A percentile compares a stretch with the other conserved stretches of the same genome.
phyloP scores from a whole-genome alignment of 2,329 filamentous ascomycete genomes.

The Fusarium secorum region DNA sequence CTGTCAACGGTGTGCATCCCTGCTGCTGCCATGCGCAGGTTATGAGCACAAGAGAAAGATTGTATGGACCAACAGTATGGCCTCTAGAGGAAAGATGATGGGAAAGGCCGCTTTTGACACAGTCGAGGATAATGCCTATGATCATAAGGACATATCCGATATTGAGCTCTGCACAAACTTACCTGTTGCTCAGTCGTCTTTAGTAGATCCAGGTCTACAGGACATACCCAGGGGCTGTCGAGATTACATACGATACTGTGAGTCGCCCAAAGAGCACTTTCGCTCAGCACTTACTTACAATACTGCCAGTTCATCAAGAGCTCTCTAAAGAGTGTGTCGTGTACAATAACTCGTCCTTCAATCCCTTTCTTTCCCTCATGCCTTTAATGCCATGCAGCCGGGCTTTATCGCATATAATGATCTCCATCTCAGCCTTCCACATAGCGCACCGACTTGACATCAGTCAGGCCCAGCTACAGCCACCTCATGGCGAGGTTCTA shows the following conservation, averaged over 20 bases:
- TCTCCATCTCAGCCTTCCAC: background rate
- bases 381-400: background rate
- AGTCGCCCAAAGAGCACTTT: background rate
- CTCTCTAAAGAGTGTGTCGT: background rate
- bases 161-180: background rate
- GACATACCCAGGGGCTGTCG: background rate
- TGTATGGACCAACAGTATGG: background rate
- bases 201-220: background rate
- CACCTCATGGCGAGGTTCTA: rapidly evolving
- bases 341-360: background rate
- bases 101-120: rapidly evolving
- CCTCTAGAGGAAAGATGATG: rapidly evolving
- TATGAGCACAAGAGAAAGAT: rapidly evolving
- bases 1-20: rapidly evolving
- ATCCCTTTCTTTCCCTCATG: background rate
- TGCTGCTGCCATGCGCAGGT: rapidly evolving
- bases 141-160: rapidly evolving
- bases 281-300: no score
- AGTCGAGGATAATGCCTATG: background rate
- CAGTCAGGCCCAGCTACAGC: background rate
- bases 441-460: rapidly evolving
- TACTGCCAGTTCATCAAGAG: background rate
- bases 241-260: background rate
- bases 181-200: rapidly evolving
- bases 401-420: background rate